Base-by-base conservation (phyloP, 2,329 filamentous ascomycete species). In the Beauveria varroae region DNA sequence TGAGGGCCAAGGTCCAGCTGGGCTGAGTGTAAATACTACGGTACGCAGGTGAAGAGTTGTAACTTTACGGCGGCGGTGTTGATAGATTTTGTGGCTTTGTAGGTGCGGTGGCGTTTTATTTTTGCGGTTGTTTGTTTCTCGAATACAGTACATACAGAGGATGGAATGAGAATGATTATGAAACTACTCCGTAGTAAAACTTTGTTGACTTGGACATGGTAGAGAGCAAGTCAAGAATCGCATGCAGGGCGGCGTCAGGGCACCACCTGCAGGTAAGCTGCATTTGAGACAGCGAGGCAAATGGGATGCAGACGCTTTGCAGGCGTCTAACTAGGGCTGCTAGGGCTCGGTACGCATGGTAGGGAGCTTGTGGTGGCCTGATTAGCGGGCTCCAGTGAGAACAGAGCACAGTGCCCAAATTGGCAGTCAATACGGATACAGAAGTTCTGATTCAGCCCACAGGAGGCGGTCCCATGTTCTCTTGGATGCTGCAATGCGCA, bases 1-100 rank as follows among this genome's bases (percentile, higher is more conserved):
- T 57, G 20, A 54, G 9, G 26, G 40, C 62, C 26, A 60, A 12
- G 22, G 50, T 63, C 5, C 60, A 63, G 51, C 22, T 54, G 26
- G 52, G 40, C 3, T 61, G 28, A 41, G 34, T 34, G 28, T 22
- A 22, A 30, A 10, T 47, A 37, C 43, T 41, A 16, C 14, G 26
- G n/a, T 14, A 34, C 6, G 41, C 14, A 44, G n/a, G 20, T 53
- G 30, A 53, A 20, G 28, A 26, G 12, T 37, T 16, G 3, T 28
- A 7, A 24, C 14, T 16, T 5, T 8, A 24, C 12, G 44, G 44
- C 16, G 44, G 20, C 6, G 3, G 24, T 26, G 22, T 47, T 14
- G 5, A 10, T 24, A 3, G 6, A 14, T 26, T 18, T 24, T 22
- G 12, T 24, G 8, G 14, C 22, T 18, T 22, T 16, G 24, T 24